These are phyloP conservation scores for Lactarius indigo DNA, from an alignment of 768 basidiomycete genomes.

Conservation along the genomic window DNA sequence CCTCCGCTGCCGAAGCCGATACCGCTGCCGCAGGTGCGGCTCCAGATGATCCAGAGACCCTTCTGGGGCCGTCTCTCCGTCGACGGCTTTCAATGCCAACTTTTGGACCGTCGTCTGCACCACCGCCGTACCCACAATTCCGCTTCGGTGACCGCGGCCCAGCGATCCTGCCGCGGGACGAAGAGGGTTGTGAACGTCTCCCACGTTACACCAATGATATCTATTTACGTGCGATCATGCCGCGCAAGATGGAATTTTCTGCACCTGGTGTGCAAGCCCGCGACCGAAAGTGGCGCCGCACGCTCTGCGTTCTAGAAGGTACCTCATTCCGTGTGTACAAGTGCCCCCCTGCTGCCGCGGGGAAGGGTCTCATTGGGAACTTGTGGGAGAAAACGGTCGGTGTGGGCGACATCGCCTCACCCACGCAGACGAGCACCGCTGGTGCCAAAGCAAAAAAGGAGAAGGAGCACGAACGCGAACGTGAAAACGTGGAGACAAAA, in stretches of 20 bases:
- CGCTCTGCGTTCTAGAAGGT: slow-evolving; percentile 87
- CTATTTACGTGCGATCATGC: slow-evolving; percentile 76
- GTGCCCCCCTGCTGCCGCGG: slow-evolving; percentile 45
- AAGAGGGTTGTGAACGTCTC: slow-evolving; percentile 79
- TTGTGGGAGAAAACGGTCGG: slow-evolving; percentile 82
- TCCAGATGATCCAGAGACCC: slow-evolving; percentile 3
- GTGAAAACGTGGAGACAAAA: slow-evolving; percentile 12
- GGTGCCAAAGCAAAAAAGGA: slow-evolving; percentile 34
- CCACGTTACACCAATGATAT: slow-evolving; percentile 81
- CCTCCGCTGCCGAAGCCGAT: slow-evolving; percentile 1
- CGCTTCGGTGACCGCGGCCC: slow-evolving; percentile 28
- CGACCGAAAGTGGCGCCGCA: slow-evolving; percentile 89
- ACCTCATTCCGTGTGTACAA: slow-evolving; percentile 82
- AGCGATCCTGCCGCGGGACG: slow-evolving; percentile 53
- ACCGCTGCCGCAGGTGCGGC: background rate
- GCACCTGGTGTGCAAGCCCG: slow-evolving; percentile 80
- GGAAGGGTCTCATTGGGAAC: slow-evolving; percentile 48
- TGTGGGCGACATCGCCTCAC: slow-evolving; percentile 52
- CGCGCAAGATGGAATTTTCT: slow-evolving; percentile 91
- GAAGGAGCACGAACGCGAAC: slow-evolving; percentile 29
- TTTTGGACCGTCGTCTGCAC: slow-evolving; percentile 52
- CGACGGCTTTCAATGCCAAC: slow-evolving; percentile 71
- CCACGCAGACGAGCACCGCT: slow-evolving; percentile 28
- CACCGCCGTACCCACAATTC: slow-evolving; percentile 67
- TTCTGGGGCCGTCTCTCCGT: slow-evolving; percentile 41